These are phyloP conservation scores for Panaeolus cyanescens DNA, from an alignment of 768 basidiomycete genomes.

Conservation along the genomic window DNA sequence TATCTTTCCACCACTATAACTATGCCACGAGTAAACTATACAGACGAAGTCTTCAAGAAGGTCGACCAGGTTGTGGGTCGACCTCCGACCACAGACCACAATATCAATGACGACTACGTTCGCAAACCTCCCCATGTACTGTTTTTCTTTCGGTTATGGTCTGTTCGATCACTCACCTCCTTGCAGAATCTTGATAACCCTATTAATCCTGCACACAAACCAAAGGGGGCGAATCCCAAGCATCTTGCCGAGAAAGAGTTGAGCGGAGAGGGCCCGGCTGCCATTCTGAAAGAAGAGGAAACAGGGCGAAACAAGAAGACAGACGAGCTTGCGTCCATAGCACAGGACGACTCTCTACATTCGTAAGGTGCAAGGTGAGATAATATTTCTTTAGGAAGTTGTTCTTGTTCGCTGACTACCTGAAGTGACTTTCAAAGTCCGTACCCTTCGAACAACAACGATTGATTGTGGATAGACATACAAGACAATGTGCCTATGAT, in stretches of 20 bases:
- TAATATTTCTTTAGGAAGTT: too few relatives aligned
- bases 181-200: neutral
- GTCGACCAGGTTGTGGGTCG: constrained; percentile 18
- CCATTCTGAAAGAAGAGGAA: neutral
- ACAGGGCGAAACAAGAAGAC: neutral
- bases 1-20: neutral
- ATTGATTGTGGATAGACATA: too few relatives aligned
- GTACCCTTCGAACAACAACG: too few relatives aligned
- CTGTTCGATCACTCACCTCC: neutral
- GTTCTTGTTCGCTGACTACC: too few relatives aligned
- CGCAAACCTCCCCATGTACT: constrained; percentile 21
- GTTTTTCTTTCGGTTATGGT: neutral
- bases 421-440: too few relatives aligned
- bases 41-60: constrained; percentile 25
- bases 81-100: constrained; percentile 17
- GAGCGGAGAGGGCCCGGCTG: neutral
- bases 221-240: neutral
- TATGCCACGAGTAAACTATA: constrained; percentile 21
- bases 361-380: neutral
- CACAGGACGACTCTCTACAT: neutral
- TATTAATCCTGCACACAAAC: neutral
- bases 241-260: neutral
- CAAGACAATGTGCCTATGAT: neutral
- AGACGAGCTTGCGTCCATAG: neutral
- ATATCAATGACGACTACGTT: constrained; percentile 24